A percentile compares a stretch with the other conserved stretches of the same genome.
These are phyloP conservation scores for Malassezia pachydermatis DNA, from an alignment of 1,284 basidiomycete species.

Conservation along the genomic window DNA sequence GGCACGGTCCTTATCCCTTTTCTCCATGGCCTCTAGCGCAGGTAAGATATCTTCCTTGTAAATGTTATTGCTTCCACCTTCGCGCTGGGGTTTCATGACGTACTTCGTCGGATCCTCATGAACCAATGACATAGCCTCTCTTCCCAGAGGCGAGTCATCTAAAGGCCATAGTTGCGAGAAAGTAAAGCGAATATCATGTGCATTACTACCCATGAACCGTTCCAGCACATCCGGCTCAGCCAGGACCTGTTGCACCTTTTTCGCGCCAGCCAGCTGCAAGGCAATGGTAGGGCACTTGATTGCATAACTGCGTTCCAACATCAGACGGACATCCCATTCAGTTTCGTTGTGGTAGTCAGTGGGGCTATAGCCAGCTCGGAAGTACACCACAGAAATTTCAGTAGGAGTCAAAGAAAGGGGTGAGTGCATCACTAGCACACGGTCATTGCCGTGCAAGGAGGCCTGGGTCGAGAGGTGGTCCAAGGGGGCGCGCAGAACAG, in stretches of 20 bases:
- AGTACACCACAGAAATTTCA: conserved; percentile 77
- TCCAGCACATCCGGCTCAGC: conserved; percentile 65
- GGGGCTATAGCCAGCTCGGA: conserved; percentile 76
- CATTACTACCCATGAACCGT: conserved; percentile 51
- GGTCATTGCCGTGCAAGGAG: conserved; percentile 1
- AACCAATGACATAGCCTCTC: conserved; percentile 55
- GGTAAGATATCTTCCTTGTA: conserved; percentile 72
- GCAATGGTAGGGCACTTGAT: conserved; percentile 89
- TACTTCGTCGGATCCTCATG: conserved; percentile 54
- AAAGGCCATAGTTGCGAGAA: conserved; percentile 42
- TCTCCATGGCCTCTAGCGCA: conserved; percentile 61
- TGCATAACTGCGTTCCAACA: conserved; percentile 66
- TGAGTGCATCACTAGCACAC: conserved; percentile 6
- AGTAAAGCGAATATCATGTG: conserved; percentile 18
- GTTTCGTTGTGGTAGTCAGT: conserved; percentile 62
- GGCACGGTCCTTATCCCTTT: conserved; percentile 50
- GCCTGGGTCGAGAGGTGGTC: conserved; percentile 22
- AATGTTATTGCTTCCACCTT: conserved; percentile 94
- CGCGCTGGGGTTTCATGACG: conserved; percentile 88
- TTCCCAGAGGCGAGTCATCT: conserved; percentile 50
- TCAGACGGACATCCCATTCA: conserved; percentile 62
- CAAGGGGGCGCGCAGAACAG: conserved; percentile 28
- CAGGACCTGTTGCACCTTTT: conserved; percentile 88
- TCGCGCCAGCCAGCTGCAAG: conserved; percentile 84
- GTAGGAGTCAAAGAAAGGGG: conserved; percentile 22